phyloP scores from a whole-genome alignment of 1,284 basidiomycete genomes.

The Vanrija pseudolonga region DNA sequence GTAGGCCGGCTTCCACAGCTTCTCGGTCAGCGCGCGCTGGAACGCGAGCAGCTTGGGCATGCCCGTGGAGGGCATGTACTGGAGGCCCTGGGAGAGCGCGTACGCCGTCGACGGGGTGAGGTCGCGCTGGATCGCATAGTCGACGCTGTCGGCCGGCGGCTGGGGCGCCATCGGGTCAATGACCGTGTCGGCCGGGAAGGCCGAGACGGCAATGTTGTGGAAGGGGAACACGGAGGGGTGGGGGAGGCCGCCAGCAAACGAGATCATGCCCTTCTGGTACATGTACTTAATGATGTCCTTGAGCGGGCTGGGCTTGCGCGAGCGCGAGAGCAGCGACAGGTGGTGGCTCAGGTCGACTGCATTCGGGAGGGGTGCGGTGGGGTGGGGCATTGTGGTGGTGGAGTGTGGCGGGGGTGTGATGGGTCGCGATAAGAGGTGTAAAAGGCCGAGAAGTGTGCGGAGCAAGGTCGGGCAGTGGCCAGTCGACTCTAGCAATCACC shows the following conservation, averaged over 20 bases:
- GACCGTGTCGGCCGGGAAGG: slow-evolving; percentile 27
- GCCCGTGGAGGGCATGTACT: slow-evolving; percentile 57
- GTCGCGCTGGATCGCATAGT: slow-evolving; percentile 55
- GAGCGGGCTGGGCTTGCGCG: slow-evolving; percentile 58
- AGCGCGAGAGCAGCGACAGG: slow-evolving; percentile 56
- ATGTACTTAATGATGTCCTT: slow-evolving; percentile 51
- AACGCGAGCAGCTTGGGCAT: slow-evolving; percentile 20
- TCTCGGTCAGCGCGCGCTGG: slow-evolving; percentile 55
- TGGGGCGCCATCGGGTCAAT: slow-evolving; percentile 54
- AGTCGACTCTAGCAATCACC: too few species aligned
- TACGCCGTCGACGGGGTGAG: slow-evolving; percentile 41
- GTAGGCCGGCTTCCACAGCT: slow-evolving; percentile 64
- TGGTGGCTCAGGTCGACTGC: slow-evolving; percentile 59
- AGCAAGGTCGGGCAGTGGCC: too few species aligned
- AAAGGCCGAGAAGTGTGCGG: too few species aligned
- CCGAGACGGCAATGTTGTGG: slow-evolving; percentile 31
- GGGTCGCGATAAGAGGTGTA: background rate
- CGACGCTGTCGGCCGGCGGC: slow-evolving; percentile 48
- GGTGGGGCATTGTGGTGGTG: background rate
- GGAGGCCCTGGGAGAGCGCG: slow-evolving; percentile 59
- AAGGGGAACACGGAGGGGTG: slow-evolving; percentile 43
- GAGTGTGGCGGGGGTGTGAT: too few species aligned
- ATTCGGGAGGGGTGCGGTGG: slow-evolving; percentile 9
- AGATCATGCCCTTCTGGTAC: slow-evolving; percentile 25
- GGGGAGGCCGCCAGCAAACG: slow-evolving; percentile 39